phyloP scores from a whole-genome alignment of 495 filamentous ascomycete species.

The Melanomma pulvis-pyrius region DNA sequence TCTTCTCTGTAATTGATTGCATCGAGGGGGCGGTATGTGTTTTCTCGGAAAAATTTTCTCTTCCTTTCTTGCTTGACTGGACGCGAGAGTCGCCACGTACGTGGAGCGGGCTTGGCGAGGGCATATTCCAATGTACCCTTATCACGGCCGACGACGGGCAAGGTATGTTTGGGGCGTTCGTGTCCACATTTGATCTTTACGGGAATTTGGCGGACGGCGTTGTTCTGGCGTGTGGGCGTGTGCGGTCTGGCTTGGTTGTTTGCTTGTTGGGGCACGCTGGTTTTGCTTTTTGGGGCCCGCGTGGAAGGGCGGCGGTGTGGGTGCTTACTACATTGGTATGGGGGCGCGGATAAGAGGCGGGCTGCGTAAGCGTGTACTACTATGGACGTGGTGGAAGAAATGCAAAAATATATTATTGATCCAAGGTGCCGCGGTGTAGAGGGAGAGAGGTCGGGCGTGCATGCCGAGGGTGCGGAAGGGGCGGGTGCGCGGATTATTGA shows the following conservation, averaged over 20 bases:
- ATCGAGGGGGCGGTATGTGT: constrained; percentile 21
- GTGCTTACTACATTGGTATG: constrained; percentile 12
- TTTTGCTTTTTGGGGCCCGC: background rate
- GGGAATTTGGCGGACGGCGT: constrained; percentile 7
- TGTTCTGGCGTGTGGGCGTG: constrained; percentile 8
- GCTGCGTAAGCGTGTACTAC: constrained; percentile 14
- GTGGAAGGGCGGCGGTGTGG: background rate
- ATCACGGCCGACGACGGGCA: background rate
- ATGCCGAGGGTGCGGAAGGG: background rate
- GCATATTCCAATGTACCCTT: background rate
- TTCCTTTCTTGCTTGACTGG: constrained; percentile 21
- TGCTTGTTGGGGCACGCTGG: background rate
- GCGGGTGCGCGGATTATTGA: constrained; percentile 1
- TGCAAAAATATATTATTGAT: constrained; percentile 9
- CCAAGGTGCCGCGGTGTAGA: background rate
- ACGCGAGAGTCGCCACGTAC: constrained; percentile 30
- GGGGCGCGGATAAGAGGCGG: background rate
- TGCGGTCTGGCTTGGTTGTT: background rate
- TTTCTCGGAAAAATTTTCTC: constrained; percentile 23
- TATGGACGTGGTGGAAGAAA: constrained; percentile 6
- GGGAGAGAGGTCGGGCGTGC: background rate
- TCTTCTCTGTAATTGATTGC: constrained; percentile 33
- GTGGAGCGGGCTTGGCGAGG: constrained; percentile 3
- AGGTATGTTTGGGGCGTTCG: constrained; percentile 18
- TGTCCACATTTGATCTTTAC: constrained; percentile 23